Base-by-base conservation (phyloP, 352 stramenopile species). In the Phytophthora tubulina region DNA sequence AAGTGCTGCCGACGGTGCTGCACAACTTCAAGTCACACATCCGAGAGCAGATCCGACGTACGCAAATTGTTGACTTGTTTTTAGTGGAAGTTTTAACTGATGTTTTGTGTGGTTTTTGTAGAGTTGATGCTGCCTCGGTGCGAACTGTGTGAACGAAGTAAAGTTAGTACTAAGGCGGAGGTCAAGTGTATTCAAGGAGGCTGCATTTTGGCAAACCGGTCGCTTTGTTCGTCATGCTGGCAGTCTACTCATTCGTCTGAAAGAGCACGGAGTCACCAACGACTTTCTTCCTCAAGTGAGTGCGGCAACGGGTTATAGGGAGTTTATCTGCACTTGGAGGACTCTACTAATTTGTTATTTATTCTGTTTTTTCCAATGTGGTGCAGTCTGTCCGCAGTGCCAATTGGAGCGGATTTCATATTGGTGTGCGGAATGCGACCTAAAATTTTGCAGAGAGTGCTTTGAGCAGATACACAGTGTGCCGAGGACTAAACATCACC, bases 381-480 rank as follows among this genome's bases (percentile, higher is more conserved):
- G 21, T 70, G 10, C 36, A 94, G 84, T 70, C n/a, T 94, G 87
- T 64, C 82, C 72, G 15, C 84, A 89, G 27, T 94, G 87, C 35
- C 82, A 88, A 35, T 5, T 81, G n/a, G 68, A 83, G 3, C 76
- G 27, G 14, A 64, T 88, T 4, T 51, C 57, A 0, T 83, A 79
- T 58, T 92, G 78, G 76, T 94, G 87, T 66, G 45, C 72, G 5
- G 70, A 88, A 30, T 94, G 87, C 45, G 78, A 93, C 27, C 52
- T 92, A 54, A 78, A 73, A n/a, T 92, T 95, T 58, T 95, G 87
- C 53, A 42, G 30, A 0, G 49, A 61, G n/a, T 95, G 87, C 35
- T 88, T 84, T 39, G 38, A 71, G 1, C 62, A 49, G 4, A 84
- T 90, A 52, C 87, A 95, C 59, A 80, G 67, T 35, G 67, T 92